These are phyloP conservation scores for Pseudogymnoascus sp. DNA, from an alignment of 2,329 filamentous ascomycete genomes.

Conservation along the genomic window DNA sequence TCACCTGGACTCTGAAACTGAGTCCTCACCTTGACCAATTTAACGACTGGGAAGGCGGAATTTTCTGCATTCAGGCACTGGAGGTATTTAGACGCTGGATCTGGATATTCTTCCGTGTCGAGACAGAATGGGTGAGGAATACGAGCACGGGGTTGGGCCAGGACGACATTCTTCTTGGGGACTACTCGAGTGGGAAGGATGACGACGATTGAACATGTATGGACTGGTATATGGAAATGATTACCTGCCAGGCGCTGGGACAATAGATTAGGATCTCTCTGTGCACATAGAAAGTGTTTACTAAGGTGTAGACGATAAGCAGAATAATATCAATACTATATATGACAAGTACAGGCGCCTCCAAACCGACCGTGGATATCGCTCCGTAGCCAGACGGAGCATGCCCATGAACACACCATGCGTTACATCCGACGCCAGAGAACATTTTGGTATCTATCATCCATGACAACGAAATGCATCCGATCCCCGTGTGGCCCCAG, in stretches of 20 bases:
- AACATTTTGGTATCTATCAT: conserved; percentile 4
- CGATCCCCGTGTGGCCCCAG: not conserved
- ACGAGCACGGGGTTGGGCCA: conserved; percentile 40
- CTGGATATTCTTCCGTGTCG: conserved; percentile 93
- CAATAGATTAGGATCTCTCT: not conserved
- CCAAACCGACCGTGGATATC: not conserved
- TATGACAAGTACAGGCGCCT: not conserved
- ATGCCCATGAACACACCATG: not conserved
- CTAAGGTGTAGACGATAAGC: not conserved
- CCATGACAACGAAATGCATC: not conserved
- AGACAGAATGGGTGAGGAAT: conserved; percentile 78
- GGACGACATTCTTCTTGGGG: conserved; percentile 68
- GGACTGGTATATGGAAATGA: not conserved
- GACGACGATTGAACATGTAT: conserved; percentile 37
- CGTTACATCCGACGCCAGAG: not conserved
- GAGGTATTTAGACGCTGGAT: conserved; percentile 88
- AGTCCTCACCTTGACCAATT: conserved; percentile 74
- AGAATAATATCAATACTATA: conserved; percentile 7
- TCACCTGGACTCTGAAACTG: conserved; percentile 86
- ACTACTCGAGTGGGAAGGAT: conserved; percentile 60
- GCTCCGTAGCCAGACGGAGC: conserved; percentile 2
- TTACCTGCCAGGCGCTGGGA: not conserved
- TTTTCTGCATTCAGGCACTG: conserved; percentile 78
- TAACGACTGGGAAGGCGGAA: conserved; percentile 76
- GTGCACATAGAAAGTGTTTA: not conserved